phyloP scores from a whole-genome alignment of 2,329 filamentous ascomycete genomes.

The Aspergillaceae sp. region DNA sequence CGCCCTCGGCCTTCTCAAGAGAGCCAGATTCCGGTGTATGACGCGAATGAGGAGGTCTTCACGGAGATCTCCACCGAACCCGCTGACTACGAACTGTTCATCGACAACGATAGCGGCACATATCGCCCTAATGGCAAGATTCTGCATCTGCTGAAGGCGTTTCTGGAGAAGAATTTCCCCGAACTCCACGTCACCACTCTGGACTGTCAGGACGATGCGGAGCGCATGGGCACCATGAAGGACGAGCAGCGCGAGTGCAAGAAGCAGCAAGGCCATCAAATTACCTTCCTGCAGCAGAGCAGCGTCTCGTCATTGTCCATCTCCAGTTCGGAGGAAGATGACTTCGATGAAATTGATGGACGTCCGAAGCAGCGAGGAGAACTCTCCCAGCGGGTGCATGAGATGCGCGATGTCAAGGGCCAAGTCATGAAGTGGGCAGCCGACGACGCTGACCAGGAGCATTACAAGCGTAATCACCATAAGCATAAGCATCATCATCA shows the following conservation, averaged over 20 bases:
- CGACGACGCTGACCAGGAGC: constrained; percentile 5
- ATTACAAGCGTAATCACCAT: neutral
- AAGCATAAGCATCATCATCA: neutral
- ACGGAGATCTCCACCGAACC: constrained; percentile 45
- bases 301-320: constrained; percentile 40
- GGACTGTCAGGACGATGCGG: constrained; percentile 63
- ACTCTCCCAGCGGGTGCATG: constrained; percentile 22
- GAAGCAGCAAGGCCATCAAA: constrained; percentile 50
- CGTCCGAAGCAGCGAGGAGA: constrained; percentile 18
- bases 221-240: constrained; percentile 67
- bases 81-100: constrained; percentile 68
- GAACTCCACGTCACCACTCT: constrained; percentile 66
- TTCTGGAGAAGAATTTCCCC: constrained; percentile 64
- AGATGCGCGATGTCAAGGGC: constrained; percentile 30
- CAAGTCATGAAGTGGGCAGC: constrained; percentile 28
- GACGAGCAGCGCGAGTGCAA: constrained; percentile 64
- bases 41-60: constrained; percentile 29
- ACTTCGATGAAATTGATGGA: constrained; percentile 40
- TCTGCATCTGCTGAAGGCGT: constrained; percentile 62
- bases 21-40: constrained; percentile 24
- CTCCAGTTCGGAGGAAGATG: constrained; percentile 51
- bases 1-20: constrained; percentile 23
- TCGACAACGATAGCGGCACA: constrained; percentile 92
- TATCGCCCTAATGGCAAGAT: constrained; percentile 77
- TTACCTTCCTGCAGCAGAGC: constrained; percentile 47